These are phyloP conservation scores for Malassezia dermatis DNA, from an alignment of 1,284 basidiomycete genomes.

Conservation along the genomic window DNA sequence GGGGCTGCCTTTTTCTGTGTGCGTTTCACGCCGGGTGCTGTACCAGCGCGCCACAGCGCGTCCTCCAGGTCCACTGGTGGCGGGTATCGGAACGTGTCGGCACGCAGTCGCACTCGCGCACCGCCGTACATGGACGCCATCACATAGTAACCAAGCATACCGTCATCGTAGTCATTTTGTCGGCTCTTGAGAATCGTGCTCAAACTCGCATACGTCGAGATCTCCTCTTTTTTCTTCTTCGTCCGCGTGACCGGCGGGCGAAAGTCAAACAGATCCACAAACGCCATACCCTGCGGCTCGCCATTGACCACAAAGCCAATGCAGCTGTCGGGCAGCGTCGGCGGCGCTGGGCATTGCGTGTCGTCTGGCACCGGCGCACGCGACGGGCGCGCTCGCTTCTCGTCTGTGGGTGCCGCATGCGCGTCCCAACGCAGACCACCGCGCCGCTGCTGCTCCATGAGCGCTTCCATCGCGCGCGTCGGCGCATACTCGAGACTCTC, in stretches of 20 bases:
- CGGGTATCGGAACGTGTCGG: slow-evolving; percentile 66
- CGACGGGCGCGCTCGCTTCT: slow-evolving; percentile 9
- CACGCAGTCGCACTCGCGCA: slow-evolving; percentile 71
- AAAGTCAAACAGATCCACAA: slow-evolving; percentile 79
- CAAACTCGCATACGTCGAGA: slow-evolving; percentile 22
- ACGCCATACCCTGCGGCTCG: slow-evolving; percentile 71
- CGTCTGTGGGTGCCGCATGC: background rate
- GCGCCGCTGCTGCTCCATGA: slow-evolving; percentile 50
- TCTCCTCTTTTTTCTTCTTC: slow-evolving; percentile 16
- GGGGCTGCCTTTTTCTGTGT: slow-evolving; percentile 7
- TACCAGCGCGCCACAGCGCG: slow-evolving; percentile 15
- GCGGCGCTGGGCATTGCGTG: slow-evolving; percentile 56
- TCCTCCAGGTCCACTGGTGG: slow-evolving; percentile 51
- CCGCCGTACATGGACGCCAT: slow-evolving; percentile 86
- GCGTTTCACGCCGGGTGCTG: background rate
- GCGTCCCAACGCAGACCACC: slow-evolving; percentile 1
- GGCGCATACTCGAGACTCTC: slow-evolving; percentile 82
- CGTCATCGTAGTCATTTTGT: slow-evolving; percentile 81
- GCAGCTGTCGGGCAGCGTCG: slow-evolving; percentile 61
- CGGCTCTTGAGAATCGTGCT: slow-evolving; percentile 29
- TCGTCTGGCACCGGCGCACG: background rate
- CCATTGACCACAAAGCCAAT: slow-evolving; percentile 91
- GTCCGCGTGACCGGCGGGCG: slow-evolving; percentile 53
- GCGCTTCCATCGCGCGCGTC: slow-evolving; percentile 79
- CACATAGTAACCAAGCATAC: slow-evolving; percentile 87